Conservation (phyloP, 208 protist genomes). For the Herpetomonas samuelpessoai region DNA sequence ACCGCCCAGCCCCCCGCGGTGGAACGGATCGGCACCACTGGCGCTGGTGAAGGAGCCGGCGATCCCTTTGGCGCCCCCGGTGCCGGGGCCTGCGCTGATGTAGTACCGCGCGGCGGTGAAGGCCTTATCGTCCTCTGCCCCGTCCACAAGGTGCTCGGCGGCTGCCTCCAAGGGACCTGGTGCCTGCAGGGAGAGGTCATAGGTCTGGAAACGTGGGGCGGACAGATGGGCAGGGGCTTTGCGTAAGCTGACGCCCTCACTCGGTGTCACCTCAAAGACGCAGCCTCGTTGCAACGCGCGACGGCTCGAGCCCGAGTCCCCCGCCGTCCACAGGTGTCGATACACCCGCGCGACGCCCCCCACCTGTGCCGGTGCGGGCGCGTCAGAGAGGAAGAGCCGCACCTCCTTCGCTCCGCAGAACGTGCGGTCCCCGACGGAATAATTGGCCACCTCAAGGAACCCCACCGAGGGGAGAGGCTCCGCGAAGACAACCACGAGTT, state of each 20-base stretch:
- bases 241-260: conserved; percentile 50
- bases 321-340: conserved; percentile 31
- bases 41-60: not conserved
- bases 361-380: not conserved
- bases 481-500: conserved; percentile 55
- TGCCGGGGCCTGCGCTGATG: conserved; percentile 39
- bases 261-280: conserved; percentile 56
- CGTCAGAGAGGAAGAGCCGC: conserved; percentile 45
- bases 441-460: conserved; percentile 73
- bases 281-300: conserved; percentile 10
- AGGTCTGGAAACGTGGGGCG: conserved; percentile 60
- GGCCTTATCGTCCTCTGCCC: not conserved
- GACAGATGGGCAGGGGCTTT: conserved; percentile 56
- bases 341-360: conserved; percentile 13
- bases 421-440: conserved; percentile 52
- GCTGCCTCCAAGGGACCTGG: conserved; percentile 6
- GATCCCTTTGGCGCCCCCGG: conserved; percentile 15
- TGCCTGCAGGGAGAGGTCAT: conserved; percentile 45
- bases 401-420: conserved; percentile 68
- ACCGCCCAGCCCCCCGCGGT: not conserved
- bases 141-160: not conserved
- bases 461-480: conserved; percentile 38
- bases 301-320: conserved; percentile 8
- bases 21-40: not conserved
- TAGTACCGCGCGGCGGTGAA: not conserved